These are phyloP conservation scores for Sclerotinia nivalis DNA, from an alignment of 2,329 filamentous ascomycete species.

Conservation along the genomic window DNA sequence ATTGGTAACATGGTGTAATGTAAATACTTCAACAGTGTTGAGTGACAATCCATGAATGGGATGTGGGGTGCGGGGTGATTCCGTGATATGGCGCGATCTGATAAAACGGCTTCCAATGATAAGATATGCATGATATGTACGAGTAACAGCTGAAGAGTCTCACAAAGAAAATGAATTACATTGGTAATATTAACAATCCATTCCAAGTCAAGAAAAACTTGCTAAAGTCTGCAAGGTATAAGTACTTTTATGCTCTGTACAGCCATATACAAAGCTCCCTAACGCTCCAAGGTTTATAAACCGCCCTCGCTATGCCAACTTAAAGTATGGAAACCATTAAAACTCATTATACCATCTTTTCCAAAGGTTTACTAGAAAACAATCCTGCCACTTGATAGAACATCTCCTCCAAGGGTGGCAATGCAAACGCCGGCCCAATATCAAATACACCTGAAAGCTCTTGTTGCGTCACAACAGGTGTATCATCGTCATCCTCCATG, in stretches of 20 bases:
- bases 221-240: slow-evolving; percentile 14
- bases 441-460: slow-evolving; percentile 71
- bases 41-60: slow-evolving; percentile 4
- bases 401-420: slow-evolving; percentile 72
- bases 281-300: slow-evolving; percentile 28
- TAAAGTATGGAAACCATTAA: slow-evolving; percentile 22
- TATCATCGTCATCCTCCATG: slow-evolving; percentile 53
- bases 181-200: background rate
- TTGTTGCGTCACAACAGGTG: slow-evolving; percentile 66
- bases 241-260: slow-evolving; percentile 27
- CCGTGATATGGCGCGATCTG: slow-evolving; percentile 13
- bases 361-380: slow-evolving; percentile 58
- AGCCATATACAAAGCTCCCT: slow-evolving; percentile 24
- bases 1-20: slow-evolving; percentile 8
- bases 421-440: slow-evolving; percentile 64
- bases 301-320: slow-evolving; percentile 28
- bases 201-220: slow-evolving; percentile 3
- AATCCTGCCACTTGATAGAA: slow-evolving; percentile 71
- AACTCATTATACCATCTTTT: slow-evolving; percentile 17
- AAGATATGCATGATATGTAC: background rate
- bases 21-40: no score
- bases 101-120: slow-evolving; percentile 1
- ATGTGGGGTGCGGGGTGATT: slow-evolving; percentile 22
- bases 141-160: slow-evolving; percentile 6
- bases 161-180: slow-evolving; percentile 1